A percentile compares a stretch with the other conserved stretches of the same genome.
phyloP scores from a whole-genome alignment of 192 early-diverging fungal species.

The Backusella morwellensis region DNA sequence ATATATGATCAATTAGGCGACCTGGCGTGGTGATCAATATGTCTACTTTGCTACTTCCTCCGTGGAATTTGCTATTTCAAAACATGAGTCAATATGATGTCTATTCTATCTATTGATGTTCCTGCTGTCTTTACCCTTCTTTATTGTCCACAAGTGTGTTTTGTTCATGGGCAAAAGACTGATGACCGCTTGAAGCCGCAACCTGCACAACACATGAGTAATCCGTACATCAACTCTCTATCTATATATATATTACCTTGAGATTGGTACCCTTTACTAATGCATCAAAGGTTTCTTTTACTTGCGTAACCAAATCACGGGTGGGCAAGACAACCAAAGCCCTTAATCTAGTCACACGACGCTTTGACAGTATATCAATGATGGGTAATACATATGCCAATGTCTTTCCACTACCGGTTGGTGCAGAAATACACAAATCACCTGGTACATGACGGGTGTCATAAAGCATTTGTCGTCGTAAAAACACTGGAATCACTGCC shows the following conservation, averaged over 20 bases:
- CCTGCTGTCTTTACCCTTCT: conserved; percentile 16
- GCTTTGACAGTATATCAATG: conserved; percentile 72
- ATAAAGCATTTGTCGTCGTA: conserved; percentile 60
- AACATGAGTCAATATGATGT: neutral
- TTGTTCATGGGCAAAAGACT: conserved; percentile 76
- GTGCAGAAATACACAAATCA: conserved; percentile 91
- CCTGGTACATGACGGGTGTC: conserved; percentile 74
- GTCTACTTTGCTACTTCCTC: conserved; percentile 76
- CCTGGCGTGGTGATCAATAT: conserved; percentile 96
- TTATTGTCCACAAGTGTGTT: conserved; percentile 38
- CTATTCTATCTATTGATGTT: neutral
- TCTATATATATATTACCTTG: conserved; percentile 27
- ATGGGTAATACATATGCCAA: conserved; percentile 95
- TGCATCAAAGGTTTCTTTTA: conserved; percentile 80
- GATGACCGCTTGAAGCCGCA: conserved; percentile 74
- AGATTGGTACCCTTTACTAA: conserved; percentile 77
- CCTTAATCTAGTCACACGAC: conserved; percentile 78
- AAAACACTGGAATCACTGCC: conserved; percentile 79
- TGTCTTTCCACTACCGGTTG: conserved; percentile 96
- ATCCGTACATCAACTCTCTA: neutral
- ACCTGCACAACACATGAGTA: conserved; percentile 31
- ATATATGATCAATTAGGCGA: conserved; percentile 87
- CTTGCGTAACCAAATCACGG: conserved; percentile 87
- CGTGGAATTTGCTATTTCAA: conserved; percentile 30
- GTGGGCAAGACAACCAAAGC: conserved; percentile 93